A percentile compares a stretch with the other conserved stretches of the same genome.
Evolutionary conservation across 2,329 filamentous ascomycete species (phyloP).

Genomic region (Alternaria sp.): DNA sequence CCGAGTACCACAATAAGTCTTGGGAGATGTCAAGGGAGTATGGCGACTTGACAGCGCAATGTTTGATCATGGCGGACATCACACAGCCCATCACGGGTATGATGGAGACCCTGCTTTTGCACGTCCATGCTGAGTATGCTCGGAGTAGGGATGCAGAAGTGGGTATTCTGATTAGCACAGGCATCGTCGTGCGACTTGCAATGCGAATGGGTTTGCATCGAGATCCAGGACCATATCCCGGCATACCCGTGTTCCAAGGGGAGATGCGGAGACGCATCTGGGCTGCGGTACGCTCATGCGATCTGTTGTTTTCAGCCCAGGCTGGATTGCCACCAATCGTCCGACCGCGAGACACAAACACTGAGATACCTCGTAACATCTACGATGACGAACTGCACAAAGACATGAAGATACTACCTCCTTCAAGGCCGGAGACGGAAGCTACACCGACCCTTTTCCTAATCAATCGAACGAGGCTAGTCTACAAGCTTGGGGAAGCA

Average conservation of each 20-base stretch:
- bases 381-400: constrained; percentile 83
- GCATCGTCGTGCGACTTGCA: constrained; percentile 68
- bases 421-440: constrained; percentile 72
- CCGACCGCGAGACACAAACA: constrained; percentile 77
- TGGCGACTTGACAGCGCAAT: constrained; percentile 78
- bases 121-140: constrained; percentile 78
- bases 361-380: constrained; percentile 77
- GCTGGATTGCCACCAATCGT: constrained; percentile 71
- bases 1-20: constrained; percentile 76
- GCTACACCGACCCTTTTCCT: constrained; percentile 81
- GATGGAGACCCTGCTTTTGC: constrained; percentile 79
- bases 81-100: constrained; percentile 78
- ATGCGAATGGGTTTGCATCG: constrained; percentile 83
- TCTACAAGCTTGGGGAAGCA: constrained; percentile 75
- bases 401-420: constrained; percentile 72
- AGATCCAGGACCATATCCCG: constrained; percentile 77
- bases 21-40: constrained; percentile 64
- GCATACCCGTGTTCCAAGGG: constrained; percentile 76
- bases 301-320: constrained; percentile 81
- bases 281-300: constrained; percentile 76
- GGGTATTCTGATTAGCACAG: constrained; percentile 68
- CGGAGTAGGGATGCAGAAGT: constrained; percentile 77
- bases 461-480: constrained; percentile 76
- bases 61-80: constrained; percentile 78
- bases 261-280: constrained; percentile 73